These are phyloP conservation scores for Cucumis melo DNA, from an alignment of 306 rosid genomes.

Conservation along the genomic window DNA sequence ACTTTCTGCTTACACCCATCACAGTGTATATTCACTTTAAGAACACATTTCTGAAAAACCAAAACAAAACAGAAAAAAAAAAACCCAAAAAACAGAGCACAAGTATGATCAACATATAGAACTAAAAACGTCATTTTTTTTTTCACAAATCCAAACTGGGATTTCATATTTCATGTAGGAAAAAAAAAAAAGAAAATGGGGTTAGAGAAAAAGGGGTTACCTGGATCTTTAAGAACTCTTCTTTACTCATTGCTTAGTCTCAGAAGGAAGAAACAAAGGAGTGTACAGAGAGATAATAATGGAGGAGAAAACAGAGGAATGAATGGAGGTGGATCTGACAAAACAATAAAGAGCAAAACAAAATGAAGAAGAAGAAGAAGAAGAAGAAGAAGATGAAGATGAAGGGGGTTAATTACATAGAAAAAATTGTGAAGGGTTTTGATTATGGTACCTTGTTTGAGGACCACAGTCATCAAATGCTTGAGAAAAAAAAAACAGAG, in stretches of 20 bases:
- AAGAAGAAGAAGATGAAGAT: not conserved
- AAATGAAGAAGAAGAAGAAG: not conserved
- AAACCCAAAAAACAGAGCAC: slow-evolving; percentile 4
- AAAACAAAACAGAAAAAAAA: slow-evolving; percentile 13
- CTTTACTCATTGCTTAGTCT: slow-evolving; percentile 52
- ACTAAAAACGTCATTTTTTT: not conserved
- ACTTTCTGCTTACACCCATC: slow-evolving; percentile 94
- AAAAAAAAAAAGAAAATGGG: not conserved
- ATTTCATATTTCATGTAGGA: not conserved
- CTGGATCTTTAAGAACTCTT: slow-evolving; percentile 85
- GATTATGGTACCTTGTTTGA: not conserved
- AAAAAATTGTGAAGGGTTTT: slow-evolving; percentile 9
- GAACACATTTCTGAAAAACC: slow-evolving; percentile 75
- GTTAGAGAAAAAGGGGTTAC: slow-evolving; percentile 17
- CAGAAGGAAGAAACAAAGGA: slow-evolving; percentile 19
- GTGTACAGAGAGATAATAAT: not conserved
- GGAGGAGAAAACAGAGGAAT: not conserved
- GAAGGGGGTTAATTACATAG: slow-evolving; percentile 11
- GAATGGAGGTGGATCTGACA: slow-evolving; percentile 25
- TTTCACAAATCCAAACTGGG: not conserved
- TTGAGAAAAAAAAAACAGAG: slow-evolving; percentile 6
- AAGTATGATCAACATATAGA: not conserved
- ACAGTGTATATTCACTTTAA: slow-evolving; percentile 94
- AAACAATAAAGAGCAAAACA: slow-evolving; percentile 12
- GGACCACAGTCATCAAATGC: not conserved